Conservation (phyloP, 2,329 filamentous ascomycete species). For the Colletotrichum musae region DNA sequence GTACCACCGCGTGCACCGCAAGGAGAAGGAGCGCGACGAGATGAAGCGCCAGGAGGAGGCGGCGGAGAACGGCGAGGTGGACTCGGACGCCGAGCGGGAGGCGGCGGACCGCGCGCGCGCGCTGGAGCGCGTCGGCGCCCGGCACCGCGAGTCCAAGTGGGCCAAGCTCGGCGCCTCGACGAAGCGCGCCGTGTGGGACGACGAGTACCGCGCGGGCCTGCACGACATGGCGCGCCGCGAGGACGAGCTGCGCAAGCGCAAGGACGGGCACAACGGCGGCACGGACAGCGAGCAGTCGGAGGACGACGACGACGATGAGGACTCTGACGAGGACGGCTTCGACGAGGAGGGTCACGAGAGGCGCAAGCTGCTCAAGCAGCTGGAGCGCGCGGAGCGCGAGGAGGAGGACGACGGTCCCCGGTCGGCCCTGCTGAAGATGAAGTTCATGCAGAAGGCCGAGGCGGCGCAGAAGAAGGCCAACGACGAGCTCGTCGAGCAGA, state of each 20-base stretch:
- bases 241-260: conserved; percentile 84
- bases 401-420: conserved; percentile 63
- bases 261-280: conserved; percentile 76
- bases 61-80: conserved; percentile 71
- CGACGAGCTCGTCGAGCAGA: conserved; percentile 79
- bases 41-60: conserved; percentile 66
- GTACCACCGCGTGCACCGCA: conserved; percentile 92
- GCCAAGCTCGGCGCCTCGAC: conserved; percentile 86
- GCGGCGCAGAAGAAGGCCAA: conserved; percentile 83
- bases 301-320: conserved; percentile 66
- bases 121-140: conserved; percentile 86
- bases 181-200: conserved; percentile 89
- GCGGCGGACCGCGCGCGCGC: conserved; percentile 81
- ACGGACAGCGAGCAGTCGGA: conserved; percentile 64
- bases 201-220: conserved; percentile 83
- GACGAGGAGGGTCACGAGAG: conserved; percentile 61
- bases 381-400: conserved; percentile 60
- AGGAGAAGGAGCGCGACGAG: conserved; percentile 72
- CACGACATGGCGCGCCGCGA: conserved; percentile 86
- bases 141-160: conserved; percentile 93
- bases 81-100: conserved; percentile 76
- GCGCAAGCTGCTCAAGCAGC: conserved; percentile 59
- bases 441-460: conserved; percentile 95
- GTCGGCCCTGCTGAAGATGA: conserved; percentile 84
- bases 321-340: conserved; percentile 63